Base-by-base conservation (phyloP, 768 basidiomycete genomes). In the Roridomyces roridus region DNA sequence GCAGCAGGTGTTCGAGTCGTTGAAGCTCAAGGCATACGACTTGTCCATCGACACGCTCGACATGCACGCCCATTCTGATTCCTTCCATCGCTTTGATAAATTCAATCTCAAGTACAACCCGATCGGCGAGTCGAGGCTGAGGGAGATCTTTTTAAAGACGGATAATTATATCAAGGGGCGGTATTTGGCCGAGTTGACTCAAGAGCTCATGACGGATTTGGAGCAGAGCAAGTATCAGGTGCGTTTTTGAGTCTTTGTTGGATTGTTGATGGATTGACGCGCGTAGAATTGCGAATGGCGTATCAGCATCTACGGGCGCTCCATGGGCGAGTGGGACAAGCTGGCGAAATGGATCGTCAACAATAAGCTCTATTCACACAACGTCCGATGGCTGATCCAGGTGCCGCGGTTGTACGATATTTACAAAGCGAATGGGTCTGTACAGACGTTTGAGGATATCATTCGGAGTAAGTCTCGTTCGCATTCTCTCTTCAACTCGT, bases 161-260 rank as follows among this genome's bases (percentile, higher is more conserved):
- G 97, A 99, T 68, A 99, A 99, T 69, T 88, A 86, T 59, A 92
- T 98, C 48, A 74, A 94, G 63, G 97, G 97, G 2, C 80, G 88
- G 42, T 99, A 99, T 70, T 80, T 99, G 23, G 97, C 97, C 8
- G 97, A 98, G 68, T 75, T 98, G 37, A 98, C 96, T 0, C 86
- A 87, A 76, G 94, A 96, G 81, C 79, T 98, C 37, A 98, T 98
- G 85, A 89, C 80, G n/a, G 97, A 99, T 85, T 73, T 98, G 26
- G 94, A 98, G 70, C 94, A 97, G 70, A 95, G 91, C 78, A 99
- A 99, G 73, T 99, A 99, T 67, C 97, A 98, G 81, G 92, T 92
- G 70, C 42, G 73, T 34, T 21, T 24, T 31, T 39, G 29, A 12
- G 26, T 21, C 17, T 36, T 18, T 23, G 28, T 39, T 57, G 23